phyloP scores from a whole-genome alignment of 164 flowering plant species.

The Akebia trifoliata region DNA sequence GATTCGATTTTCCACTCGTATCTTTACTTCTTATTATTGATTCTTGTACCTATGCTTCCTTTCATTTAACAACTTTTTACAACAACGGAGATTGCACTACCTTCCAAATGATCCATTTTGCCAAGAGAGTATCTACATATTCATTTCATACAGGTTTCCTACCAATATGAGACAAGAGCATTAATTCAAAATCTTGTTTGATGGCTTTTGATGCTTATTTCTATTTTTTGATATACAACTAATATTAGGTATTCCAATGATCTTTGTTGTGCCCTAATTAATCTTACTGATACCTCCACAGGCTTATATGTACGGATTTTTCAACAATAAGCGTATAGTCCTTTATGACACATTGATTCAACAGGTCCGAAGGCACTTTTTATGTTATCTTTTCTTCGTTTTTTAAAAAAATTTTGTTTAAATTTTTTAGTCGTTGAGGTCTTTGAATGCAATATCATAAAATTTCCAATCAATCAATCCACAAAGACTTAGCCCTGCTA shows the following conservation, averaged over 20 bases:
- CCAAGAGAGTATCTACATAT: too few relatives aligned
- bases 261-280: conserved; percentile 10
- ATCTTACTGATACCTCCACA: conserved; percentile 27
- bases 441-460: neutral
- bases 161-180: too few relatives aligned
- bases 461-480: too few relatives aligned
- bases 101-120: neutral
- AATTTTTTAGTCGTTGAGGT: neutral
- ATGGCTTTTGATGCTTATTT: neutral
- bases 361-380: conserved; percentile 52
- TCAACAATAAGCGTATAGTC: conserved; percentile 94
- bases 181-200: neutral
- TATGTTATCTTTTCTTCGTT: neutral
- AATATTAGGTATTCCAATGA: neutral
- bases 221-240: neutral
- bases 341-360: conserved; percentile 95
- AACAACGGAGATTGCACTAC: neutral
- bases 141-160: too few relatives aligned
- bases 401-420: neutral
- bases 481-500: too few relatives aligned
- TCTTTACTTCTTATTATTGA: neutral
- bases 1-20: neutral
- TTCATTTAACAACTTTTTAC: neutral
- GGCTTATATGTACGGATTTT: conserved; percentile 99
- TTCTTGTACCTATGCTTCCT: neutral